Evolutionary conservation across 306 rosid species (phyloP), one percentile per base, ranked within the genome.

Genomic region (Cicer judaicum): DNA sequence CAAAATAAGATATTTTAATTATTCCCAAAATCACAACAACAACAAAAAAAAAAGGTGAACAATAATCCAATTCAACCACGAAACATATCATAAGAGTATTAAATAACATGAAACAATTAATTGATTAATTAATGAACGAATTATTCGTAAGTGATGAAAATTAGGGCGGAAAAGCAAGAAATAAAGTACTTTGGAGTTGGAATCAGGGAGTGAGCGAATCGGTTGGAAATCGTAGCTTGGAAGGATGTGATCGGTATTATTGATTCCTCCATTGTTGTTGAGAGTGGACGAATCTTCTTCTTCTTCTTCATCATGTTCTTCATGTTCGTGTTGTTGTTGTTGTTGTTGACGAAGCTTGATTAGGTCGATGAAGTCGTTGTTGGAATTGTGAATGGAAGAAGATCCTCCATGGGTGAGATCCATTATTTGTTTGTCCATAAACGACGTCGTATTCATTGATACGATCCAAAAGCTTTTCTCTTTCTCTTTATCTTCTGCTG

Each of bases 141-240:
- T 29, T 29, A 29, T 29, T 29, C 36, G 36, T 29, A 29, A 29
- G 36, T 29, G 36, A 29, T 29, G 29, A 18, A 34, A 43, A n/a
- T 38, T 49, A 8, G 11, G 15, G 8, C 3, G 0, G 14, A 42
- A 46, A 40, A 64, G 34, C 2, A 14, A 6, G 48, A 56, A 65
- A 0, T 44, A 3, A 12, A 2, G 54, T 87, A 92, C 98, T 62
- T 89, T 77, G 67, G 85, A 78, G 78, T 81, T 87, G 56, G 87
- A 79, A 72, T 86, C 89, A 41, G 85, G 77, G 29, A 75, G 66
- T 3, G 93, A 88, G 7, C 86, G 95, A 86, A 93, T 85, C 14
- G 97, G 97, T 56, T 89, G 93, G 84, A 93, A 93, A 86, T 93
- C 98, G 77, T 91, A 93, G 75, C 90, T 89, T 39, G 97, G 90